These are phyloP conservation scores for Eucalyptus regnans DNA, from an alignment of 345 rosid species.

Conservation along the genomic window DNA sequence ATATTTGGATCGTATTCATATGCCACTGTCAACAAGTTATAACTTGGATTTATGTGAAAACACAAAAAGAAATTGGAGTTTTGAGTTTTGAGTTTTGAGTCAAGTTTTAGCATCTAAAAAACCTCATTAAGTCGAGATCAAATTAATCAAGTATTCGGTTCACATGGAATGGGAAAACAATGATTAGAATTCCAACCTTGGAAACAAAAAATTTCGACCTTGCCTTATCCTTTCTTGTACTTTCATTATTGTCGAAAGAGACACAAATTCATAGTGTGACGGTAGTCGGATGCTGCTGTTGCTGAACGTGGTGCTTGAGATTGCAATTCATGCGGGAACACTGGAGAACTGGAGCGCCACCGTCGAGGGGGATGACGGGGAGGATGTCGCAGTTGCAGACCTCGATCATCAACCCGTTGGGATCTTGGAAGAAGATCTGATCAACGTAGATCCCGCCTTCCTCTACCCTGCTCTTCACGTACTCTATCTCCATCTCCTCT, in stretches of 20 bases:
- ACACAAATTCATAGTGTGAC: neutral
- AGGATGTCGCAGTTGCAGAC: constrained; percentile 18
- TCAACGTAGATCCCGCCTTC: constrained; percentile 45
- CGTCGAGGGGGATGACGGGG: neutral
- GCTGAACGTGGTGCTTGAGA: neutral
- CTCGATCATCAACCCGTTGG: constrained; percentile 55
- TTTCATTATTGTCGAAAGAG: neutral
- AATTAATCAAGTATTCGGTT: neutral
- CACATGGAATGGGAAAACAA: neutral
- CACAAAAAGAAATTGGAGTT: neutral
- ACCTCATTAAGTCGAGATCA: neutral
- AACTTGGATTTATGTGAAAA: neutral
- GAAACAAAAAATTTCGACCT: neutral
- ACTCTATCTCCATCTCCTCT: constrained; percentile 35
- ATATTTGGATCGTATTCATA: neutral
- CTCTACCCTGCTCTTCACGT: constrained; percentile 23
- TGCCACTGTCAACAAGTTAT: accelerated
- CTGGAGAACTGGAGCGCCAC: neutral
- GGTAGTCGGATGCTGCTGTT: neutral
- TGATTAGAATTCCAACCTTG: neutral
- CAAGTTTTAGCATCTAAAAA: neutral
- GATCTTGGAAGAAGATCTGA: constrained; percentile 54
- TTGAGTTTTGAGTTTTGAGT: neutral
- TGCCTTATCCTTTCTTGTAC: neutral
- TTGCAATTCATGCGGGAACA: neutral